Evolutionary conservation across 495 filamentous ascomycete species (phyloP).

Genomic region (Penicillium fimorum): DNA sequence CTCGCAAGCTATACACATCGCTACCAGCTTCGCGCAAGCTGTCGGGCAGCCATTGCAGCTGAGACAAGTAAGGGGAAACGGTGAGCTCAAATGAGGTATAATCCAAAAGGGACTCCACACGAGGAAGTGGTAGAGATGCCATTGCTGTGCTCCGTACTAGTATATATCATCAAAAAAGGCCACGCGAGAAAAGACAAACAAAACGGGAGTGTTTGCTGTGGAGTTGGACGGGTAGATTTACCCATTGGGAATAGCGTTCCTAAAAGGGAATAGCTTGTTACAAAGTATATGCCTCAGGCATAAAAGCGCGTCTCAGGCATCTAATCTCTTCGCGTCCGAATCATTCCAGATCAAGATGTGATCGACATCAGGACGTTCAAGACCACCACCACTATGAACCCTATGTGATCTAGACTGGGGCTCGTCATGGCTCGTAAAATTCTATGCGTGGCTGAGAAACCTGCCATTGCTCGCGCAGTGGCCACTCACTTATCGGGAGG

Average conservation of each 20-base stretch:
- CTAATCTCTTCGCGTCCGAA: constrained; percentile 16
- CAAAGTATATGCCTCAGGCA: constrained; percentile 23
- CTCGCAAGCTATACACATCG: constrained; percentile 53
- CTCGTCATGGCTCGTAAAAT: constrained; percentile 50
- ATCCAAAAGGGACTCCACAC: constrained; percentile 64
- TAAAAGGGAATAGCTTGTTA: background rate
- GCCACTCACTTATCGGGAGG: constrained; percentile 83
- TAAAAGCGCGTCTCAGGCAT: constrained; percentile 15
- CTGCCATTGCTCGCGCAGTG: constrained; percentile 92
- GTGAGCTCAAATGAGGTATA: constrained; percentile 70
- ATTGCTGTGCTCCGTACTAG: constrained; percentile 37
- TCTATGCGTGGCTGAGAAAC: constrained; percentile 95
- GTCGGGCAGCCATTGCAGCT: constrained; percentile 69
- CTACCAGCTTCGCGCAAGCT: constrained; percentile 57
- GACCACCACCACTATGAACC: constrained; percentile 13
- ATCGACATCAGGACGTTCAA: constrained; percentile 10
- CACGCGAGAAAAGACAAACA: constrained; percentile 1
- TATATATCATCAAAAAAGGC: constrained; percentile 2
- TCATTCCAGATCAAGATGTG: constrained; percentile 11
- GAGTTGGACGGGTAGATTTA: constrained; percentile 13
- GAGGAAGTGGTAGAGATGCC: constrained; percentile 60
- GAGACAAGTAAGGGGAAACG: constrained; percentile 72
- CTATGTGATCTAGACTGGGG: constrained; percentile 8
- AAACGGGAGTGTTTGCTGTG: constrained; percentile 1
- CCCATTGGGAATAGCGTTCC: constrained; percentile 22